Percentiles rank a stretch among this genome's conserved stretches.
Conservation (phyloP, 139 green algal genomes). For the Coelastrella sp. region DNA sequence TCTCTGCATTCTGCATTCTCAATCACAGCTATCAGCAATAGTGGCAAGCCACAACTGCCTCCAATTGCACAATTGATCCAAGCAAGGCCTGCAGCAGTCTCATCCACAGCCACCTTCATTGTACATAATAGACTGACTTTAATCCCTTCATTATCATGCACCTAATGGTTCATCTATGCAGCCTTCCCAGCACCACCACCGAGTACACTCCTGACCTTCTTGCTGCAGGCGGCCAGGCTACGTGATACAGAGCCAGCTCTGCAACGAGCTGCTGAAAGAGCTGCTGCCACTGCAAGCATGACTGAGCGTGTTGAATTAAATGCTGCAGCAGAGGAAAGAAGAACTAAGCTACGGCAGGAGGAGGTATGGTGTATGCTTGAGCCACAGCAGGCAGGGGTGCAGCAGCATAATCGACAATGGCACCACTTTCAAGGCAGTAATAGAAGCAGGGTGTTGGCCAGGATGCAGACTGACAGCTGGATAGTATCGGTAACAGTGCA, state of each 20-base stretch:
- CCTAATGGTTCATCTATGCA: too few species aligned
- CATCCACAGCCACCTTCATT: too few species aligned
- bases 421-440: not conserved
- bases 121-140: too few species aligned
- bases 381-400: not conserved
- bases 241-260: slow-evolving; percentile 24
- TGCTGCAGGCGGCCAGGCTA: slow-evolving; percentile 31
- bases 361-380: slow-evolving; percentile 1
- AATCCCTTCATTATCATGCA: too few species aligned
- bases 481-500: too few species aligned
- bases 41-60: too few species aligned
- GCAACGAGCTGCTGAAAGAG: slow-evolving; percentile 13
- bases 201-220: not conserved
- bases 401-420: not conserved
- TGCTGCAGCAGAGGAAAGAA: slow-evolving; percentile 37
- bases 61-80: too few species aligned
- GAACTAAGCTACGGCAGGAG: slow-evolving; percentile 35
- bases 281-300: slow-evolving; percentile 35
- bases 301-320: slow-evolving; percentile 26
- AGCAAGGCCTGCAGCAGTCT: too few species aligned
- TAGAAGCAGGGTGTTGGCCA: not conserved
- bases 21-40: too few species aligned
- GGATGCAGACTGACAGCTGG: not conserved
- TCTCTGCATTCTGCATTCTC: too few species aligned
- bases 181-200: not conserved